phyloP scores from a whole-genome alignment of 2,329 filamentous ascomycete genomes.

The Diaporthe vaccinii region DNA sequence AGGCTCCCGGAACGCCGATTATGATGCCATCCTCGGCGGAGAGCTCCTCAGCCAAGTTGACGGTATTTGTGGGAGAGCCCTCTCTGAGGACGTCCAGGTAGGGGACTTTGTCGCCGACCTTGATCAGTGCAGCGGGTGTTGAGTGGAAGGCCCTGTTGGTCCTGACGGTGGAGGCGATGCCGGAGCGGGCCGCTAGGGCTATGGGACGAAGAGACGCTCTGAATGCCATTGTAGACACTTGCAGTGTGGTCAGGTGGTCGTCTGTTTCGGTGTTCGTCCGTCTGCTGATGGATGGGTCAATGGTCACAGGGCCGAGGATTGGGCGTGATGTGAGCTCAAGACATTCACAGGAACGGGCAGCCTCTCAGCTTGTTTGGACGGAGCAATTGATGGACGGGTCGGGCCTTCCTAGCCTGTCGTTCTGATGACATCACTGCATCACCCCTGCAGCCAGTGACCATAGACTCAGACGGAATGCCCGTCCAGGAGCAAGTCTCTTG shows the following conservation, averaged over 20 bases:
- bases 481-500: too few species aligned
- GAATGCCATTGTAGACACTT: conserved; percentile 37
- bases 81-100: conserved; percentile 83
- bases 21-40: conserved; percentile 80
- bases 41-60: conserved; percentile 87
- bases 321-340: conserved; percentile 6
- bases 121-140: conserved; percentile 73
- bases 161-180: conserved; percentile 29
- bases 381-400: conserved; percentile 18
- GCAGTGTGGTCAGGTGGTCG: conserved; percentile 4
- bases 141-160: conserved; percentile 70
- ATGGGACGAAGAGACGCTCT: conserved; percentile 37
- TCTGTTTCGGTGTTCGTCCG: not conserved
- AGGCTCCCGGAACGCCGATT: conserved; percentile 87
- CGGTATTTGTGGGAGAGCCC: conserved; percentile 89
- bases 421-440: conserved; percentile 32
- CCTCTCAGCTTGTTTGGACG: not conserved
- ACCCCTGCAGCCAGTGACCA: conserved; percentile 15
- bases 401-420: conserved; percentile 29
- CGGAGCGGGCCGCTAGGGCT: conserved; percentile 36
- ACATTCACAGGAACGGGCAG: not conserved
- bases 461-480: too few species aligned
- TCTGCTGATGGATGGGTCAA: not conserved
- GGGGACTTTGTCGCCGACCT: conserved; percentile 85
- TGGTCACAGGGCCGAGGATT: not conserved